Base-by-base conservation (phyloP, 1,139 yeast species). In the Meyerozyma guilliermondii region DNA sequence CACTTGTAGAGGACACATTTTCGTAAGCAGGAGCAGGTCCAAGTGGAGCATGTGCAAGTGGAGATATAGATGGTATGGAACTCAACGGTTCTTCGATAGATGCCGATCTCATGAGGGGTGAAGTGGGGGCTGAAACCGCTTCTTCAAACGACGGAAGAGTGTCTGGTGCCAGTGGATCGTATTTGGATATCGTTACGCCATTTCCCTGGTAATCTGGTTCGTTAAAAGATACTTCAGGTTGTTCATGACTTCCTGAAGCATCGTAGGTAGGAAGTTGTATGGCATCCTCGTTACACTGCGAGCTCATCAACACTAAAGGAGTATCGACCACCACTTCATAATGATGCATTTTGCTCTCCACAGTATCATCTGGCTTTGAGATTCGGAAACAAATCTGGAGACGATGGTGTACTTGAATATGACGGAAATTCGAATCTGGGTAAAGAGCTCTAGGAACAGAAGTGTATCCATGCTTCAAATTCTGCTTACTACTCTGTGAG, bases 261-360 rank as follows among this genome's bases (percentile, higher is more conserved):
- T 53, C 72, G 52, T 87, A 87, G 30, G 77, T 74, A 0, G 96
- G 96, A 42, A 88, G 70, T 40, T 83, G 87, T 38, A 82, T 69
- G 37, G 82, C 81, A 3, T 76, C 89, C 11, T 74, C 78, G 39
- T 72, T 75, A 65, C 96, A 88, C 49, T 80, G 76, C 22, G 87
- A 78, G 42, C 94, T 83, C 39, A 87, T 71, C 42, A 89, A 68
- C 26, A 76, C 73, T 41, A 89, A 72, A 0, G 96, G 96, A 0
- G 96, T 86, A 58, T 88, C 96, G 38, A 89, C 85, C 41, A 88
- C 82, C 39, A 89, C 95, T 54, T 89, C 96, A 56, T 83, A 89
- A 60, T 87, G 95, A 54, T 87, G 91, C 66, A 85, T 67, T 51
- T 78, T 80, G 39, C 66, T 69, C 41, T 69, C 62, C 46, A 80